Base-by-base conservation (phyloP, 78 protist genomes). In the Dictyostelium purpureum region DNA sequence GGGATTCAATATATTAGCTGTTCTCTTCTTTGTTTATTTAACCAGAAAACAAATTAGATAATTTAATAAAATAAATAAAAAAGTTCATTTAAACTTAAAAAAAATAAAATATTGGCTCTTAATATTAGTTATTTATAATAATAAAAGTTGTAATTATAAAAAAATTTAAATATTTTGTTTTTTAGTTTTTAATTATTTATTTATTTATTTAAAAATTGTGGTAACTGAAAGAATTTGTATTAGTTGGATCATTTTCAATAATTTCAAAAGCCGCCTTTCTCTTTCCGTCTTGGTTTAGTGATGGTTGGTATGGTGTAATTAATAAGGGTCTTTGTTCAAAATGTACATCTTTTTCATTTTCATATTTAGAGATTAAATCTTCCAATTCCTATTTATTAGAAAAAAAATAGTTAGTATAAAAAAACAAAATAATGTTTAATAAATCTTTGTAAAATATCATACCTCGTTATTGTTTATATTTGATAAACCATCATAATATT, bases 31-130 rank as follows among this genome's bases (percentile, higher is more conserved):
- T 70, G 81, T 90, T 28, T 90, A 81, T 54, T 37, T 90, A 1
- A 78, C 89, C 19, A 80, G 73, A 65, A 90, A 90, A 66, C 79
- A 35, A 76, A 74, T 35, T 47, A 89, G 87, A 49, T 43, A 70
- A 43, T 16, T 24, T 11, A 24, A 56, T 37, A 21, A 40, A 42
- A 10, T n/a, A 9, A n/a, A n/a, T 38, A 18, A 37, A 67, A 21
- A 38, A 67, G n/a, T n/a, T n/a, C n/a, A n/a, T n/a, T n/a, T n/a
- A n/a, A n/a, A n/a, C n/a, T n/a, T n/a, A n/a, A n/a, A n/a, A n/a
- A n/a, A n/a, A n/a, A n/a, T n/a, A n/a, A n/a, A n/a, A n/a, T n/a
- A n/a, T n/a, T n/a, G n/a, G n/a, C n/a, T n/a, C n/a, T n/a, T n/a
- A n/a, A n/a, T n/a, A n/a, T n/a, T n/a, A n/a, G n/a, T n/a, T n/a